Evolutionary conservation across 2,329 filamentous ascomycete genomes (phyloP).

Genomic region (Pseudogymnoascus verrucosus): DNA sequence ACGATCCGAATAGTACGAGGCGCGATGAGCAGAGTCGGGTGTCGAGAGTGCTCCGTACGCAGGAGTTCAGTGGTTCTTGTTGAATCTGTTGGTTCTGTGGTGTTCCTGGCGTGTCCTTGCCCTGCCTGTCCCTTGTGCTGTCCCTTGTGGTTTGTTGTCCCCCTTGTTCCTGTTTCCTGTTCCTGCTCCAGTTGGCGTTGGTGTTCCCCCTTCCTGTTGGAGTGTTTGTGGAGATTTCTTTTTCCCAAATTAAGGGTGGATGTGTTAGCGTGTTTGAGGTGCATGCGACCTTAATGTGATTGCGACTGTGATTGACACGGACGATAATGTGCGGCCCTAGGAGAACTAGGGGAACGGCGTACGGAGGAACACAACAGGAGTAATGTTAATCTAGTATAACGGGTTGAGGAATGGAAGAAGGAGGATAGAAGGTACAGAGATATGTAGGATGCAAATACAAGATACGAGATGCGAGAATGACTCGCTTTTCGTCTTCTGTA

Average conservation of each 20-base stretch:
- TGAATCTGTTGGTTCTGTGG: neutral
- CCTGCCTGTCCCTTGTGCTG: neutral
- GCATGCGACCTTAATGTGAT: slow-evolving; percentile 2
- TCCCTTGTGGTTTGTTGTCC: neutral
- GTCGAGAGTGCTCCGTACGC: neutral
- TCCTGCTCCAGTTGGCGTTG: too few relatives aligned
- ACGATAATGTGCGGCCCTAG: neutral
- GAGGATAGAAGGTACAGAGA: neutral
- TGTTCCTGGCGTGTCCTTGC: neutral
- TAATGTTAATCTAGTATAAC: neutral
- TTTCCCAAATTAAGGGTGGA: neutral
- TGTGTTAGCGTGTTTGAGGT: neutral
- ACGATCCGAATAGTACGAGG: neutral
- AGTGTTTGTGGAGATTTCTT: neutral
- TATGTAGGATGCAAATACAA: neutral
- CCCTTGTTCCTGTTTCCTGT: neutral
- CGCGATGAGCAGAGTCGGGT: neutral
- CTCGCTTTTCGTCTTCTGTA: neutral
- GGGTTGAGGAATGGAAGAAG: neutral
- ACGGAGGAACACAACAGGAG: neutral
- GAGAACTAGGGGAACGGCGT: neutral
- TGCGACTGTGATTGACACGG: neutral
- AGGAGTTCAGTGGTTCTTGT: neutral
- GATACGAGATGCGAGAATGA: neutral
- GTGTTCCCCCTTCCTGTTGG: neutral